Evolutionary conservation across 2,329 filamentous ascomycete genomes (phyloP).

Genomic region (Byssothecium circinans): DNA sequence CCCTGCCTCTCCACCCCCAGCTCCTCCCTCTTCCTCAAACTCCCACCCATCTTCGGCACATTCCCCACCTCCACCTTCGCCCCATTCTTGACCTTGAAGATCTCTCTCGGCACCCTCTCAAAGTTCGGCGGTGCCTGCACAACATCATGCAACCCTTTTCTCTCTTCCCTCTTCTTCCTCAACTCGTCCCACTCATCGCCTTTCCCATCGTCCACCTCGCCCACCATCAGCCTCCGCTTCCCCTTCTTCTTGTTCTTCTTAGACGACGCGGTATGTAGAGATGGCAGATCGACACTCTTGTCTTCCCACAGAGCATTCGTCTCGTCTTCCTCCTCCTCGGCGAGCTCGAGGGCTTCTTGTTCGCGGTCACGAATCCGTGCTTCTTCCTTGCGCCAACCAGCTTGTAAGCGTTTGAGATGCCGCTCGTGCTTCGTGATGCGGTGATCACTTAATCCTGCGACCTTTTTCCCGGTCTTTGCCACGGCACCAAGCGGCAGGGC

Average conservation of each 20-base stretch:
- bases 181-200: conserved; percentile 79
- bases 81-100: conserved; percentile 66
- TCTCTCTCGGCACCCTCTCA: conserved; percentile 62
- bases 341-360: conserved; percentile 73
- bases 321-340: conserved; percentile 62
- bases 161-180: conserved; percentile 58
- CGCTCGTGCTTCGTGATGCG: conserved; percentile 78
- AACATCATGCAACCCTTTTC: conserved; percentile 61
- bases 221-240: conserved; percentile 55
- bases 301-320: conserved; percentile 65
- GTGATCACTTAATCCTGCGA: conserved; percentile 66
- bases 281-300: conserved; percentile 64
- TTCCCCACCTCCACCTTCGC: conserved; percentile 68
- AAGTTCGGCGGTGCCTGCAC: conserved; percentile 77
- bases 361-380: conserved; percentile 68
- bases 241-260: conserved; percentile 55
- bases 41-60: conserved; percentile 69
- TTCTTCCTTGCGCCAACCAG: conserved; percentile 60
- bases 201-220: conserved; percentile 56
- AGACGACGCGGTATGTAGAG: conserved; percentile 53
- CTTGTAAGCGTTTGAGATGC: conserved; percentile 66
- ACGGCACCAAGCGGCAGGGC: conserved; percentile 76
- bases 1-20: conserved; percentile 67
- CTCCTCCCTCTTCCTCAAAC: conserved; percentile 72
- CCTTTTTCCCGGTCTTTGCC: conserved; percentile 61